Percentiles rank a stretch among this genome's conserved stretches.
Evolutionary conservation across 2,329 filamentous ascomycete species (phyloP).

Genomic region (Bisporella sp.): DNA sequence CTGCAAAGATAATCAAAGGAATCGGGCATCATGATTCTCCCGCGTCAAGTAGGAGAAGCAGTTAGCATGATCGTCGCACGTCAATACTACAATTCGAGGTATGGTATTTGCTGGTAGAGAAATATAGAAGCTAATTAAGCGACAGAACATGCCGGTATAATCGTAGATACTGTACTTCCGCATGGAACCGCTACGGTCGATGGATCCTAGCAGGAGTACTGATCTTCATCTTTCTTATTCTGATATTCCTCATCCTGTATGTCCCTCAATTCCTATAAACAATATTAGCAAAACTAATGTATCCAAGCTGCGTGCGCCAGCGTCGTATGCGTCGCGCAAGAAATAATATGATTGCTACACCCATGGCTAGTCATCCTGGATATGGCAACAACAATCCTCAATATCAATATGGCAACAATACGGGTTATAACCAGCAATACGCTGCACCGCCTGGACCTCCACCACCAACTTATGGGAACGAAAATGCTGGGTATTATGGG

Average conservation of each 20-base stretch:
- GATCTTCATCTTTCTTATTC: slow-evolving; percentile 11
- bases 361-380: slow-evolving; percentile 5
- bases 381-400: slow-evolving; percentile 1
- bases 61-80: not conserved
- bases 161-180: slow-evolving; percentile 3
- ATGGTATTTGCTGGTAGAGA: not conserved
- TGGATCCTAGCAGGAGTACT: slow-evolving; percentile 17
- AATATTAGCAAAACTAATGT: slow-evolving; percentile 1
- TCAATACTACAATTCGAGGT: not conserved
- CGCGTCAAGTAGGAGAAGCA: not conserved
- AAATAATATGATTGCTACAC: not conserved
- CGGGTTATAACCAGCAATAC: slow-evolving; percentile 7
- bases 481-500: slow-evolving; percentile 11
- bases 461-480: slow-evolving; percentile 4
- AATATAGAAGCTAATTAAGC: not conserved
- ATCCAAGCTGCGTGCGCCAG: not conserved
- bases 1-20: too few relatives aligned
- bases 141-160: not conserved
- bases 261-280: not conserved
- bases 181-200: slow-evolving; percentile 14
- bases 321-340: slow-evolving; percentile 3
- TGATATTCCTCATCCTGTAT: slow-evolving; percentile 14
- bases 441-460: slow-evolving; percentile 5
- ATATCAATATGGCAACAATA: not conserved
- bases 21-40: not conserved